Evolutionary conservation across 345 rosid genomes (phyloP), one percentile per base, ranked within the genome.

Genomic region (Orychophragmus violaceus): DNA sequence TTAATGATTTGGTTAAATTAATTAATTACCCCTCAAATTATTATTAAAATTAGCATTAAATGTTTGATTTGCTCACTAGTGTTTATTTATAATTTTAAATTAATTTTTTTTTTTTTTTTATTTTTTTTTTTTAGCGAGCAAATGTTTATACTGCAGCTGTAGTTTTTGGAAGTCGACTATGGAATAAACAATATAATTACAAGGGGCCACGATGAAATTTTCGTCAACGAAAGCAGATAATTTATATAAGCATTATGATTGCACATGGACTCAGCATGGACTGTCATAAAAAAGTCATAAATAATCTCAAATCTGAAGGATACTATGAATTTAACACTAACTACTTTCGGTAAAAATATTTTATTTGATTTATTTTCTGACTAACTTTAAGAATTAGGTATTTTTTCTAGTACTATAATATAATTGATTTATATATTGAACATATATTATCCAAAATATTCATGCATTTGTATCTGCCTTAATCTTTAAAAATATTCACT

Each of bases 211-310:
- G 74, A 52, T 60, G 9, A 16, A 37, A 21, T 4, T 70, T 51
- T 70, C 61, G 62, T 70, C 62, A 70, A 70, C 54, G 68, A 18
- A 41, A 12, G 30, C 45, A 30, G 16, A n/a, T 51, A 5, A 41
- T 29, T 52, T 60, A 18, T 37, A 7, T 1, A 6, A 23, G 24
- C 33, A 21, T 50, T 29, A 61, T 70, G 68, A 52, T 52, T 52
- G 49, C 75, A 62, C 48, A 53, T 70, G 69, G 48, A 64, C 2
- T 49, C 68, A 14, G 58, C 35, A 33, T 50, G 58, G 68, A 49
- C 33, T 35, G 57, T 63, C 22, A 42, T 59, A n/a, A 42, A 17
- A 27, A 42, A 12, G 21, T 6, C 13, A 8, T 27, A 6, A 59
- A 8, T 22, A 24, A 39, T 37, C 21, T 37, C 22, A 2, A 21